A percentile compares a stretch with the other conserved stretches of the same genome.
Conservation (phyloP, 116 monocot genomes). For the Dioscorea cayenensis region DNA sequence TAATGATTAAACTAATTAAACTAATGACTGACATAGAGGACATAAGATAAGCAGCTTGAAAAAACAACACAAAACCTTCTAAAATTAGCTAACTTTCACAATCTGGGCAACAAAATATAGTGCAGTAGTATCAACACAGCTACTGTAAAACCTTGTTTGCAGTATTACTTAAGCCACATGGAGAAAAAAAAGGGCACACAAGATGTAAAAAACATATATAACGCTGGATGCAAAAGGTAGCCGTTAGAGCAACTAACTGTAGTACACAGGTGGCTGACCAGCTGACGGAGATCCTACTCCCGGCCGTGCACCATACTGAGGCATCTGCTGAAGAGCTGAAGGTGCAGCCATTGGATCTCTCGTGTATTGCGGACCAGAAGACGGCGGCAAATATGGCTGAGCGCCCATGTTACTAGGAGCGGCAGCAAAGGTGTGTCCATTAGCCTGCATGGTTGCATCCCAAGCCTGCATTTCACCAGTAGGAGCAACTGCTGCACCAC, state of each 20-base stretch:
- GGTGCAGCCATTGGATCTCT: background rate
- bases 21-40: too few relatives aligned
- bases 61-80: too few relatives aligned
- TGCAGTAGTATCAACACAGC: too few relatives aligned
- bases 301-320: slow-evolving; percentile 19
- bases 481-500: slow-evolving; percentile 3
- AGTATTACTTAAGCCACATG: too few relatives aligned
- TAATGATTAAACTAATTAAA: too few relatives aligned
- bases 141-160: too few relatives aligned
- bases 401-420: slow-evolving; percentile 18
- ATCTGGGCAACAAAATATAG: too few relatives aligned
- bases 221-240: background rate
- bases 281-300: slow-evolving; percentile 14
- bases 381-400: slow-evolving; percentile 25
- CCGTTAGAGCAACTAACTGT: background rate
- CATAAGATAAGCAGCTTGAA: too few relatives aligned
- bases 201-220: too few relatives aligned
- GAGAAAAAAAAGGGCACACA: too few relatives aligned
- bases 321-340: slow-evolving; percentile 27
- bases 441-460: slow-evolving; percentile 34
- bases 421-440: slow-evolving; percentile 17
- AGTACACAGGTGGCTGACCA: slow-evolving; percentile 29
- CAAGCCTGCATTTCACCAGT: slow-evolving; percentile 39
- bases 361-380: background rate
- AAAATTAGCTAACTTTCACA: too few relatives aligned